Evolutionary conservation across 176 grass and related monocot genomes (phyloP).

Genomic region (Aegilops umbellulata): DNA sequence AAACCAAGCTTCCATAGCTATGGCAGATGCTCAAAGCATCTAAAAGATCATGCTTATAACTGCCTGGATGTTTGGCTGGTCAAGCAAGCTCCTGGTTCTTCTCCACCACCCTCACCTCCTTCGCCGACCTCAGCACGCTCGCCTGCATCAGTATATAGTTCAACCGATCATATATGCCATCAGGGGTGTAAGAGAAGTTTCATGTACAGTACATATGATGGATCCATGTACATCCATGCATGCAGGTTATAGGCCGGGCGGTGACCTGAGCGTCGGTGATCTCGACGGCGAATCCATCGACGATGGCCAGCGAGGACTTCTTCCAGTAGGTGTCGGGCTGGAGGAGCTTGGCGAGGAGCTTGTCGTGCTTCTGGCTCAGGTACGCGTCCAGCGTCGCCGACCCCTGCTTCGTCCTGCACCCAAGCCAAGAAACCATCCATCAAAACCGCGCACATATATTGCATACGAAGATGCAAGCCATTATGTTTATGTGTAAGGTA

Average conservation of each 20-base stretch:
- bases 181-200: background rate
- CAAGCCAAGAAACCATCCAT: background rate
- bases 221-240: background rate
- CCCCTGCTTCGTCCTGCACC: conserved; percentile 73
- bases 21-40: conserved; percentile 48
- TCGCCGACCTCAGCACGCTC: conserved; percentile 53
- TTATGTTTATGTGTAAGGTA: no score
- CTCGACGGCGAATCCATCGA: conserved; percentile 93
- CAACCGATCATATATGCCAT: background rate
- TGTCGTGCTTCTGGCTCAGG: conserved; percentile 88
- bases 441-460: no score
- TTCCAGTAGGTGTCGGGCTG: conserved; percentile 65
- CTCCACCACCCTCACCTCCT: conserved; percentile 95
- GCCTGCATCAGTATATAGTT: conserved; percentile 38
- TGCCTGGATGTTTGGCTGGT: conserved; percentile 17
- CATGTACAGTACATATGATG: background rate
- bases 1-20: conserved; percentile 24
- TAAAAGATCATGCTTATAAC: background rate
- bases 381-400: conserved; percentile 64
- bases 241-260: background rate
- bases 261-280: conserved; percentile 71
- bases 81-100: conserved; percentile 96
- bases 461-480: no score
- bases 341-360: conserved; percentile 70
- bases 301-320: conserved; percentile 86